Evolutionary conservation across 2,329 filamentous ascomycete genomes (phyloP).

Genomic region (Catunica adiposa): DNA sequence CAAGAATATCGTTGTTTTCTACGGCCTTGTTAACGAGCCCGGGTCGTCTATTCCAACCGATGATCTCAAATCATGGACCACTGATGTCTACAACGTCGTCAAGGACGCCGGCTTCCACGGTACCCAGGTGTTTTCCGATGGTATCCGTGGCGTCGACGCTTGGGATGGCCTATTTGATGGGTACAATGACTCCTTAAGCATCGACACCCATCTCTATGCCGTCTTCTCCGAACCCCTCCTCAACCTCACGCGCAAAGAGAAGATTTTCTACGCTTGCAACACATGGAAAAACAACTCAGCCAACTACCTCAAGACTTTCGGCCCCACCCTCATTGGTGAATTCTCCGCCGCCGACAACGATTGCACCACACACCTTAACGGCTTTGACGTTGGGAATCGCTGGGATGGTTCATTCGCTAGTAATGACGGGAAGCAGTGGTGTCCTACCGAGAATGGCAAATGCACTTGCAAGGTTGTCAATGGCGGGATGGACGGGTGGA

Average conservation of each 20-base stretch:
- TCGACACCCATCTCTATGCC: slow-evolving; percentile 69
- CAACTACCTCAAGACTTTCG: slow-evolving; percentile 33
- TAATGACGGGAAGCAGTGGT: slow-evolving; percentile 38
- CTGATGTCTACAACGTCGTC: slow-evolving; percentile 36
- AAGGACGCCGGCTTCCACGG: slow-evolving; percentile 44
- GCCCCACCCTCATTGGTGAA: slow-evolving; percentile 59
- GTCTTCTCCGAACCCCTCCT: slow-evolving; percentile 60
- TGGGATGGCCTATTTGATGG: slow-evolving; percentile 52
- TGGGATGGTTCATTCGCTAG: slow-evolving; percentile 55
- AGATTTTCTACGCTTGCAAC: slow-evolving; percentile 52
- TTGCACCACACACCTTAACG: slow-evolving; percentile 44
- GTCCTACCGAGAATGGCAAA: slow-evolving; percentile 32
- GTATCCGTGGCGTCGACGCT: slow-evolving; percentile 53
- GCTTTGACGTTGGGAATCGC: slow-evolving; percentile 50
- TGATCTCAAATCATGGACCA: slow-evolving; percentile 42
- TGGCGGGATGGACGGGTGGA: slow-evolving; percentile 18
- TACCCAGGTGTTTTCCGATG: slow-evolving; percentile 51
- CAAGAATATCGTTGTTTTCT: slow-evolving; percentile 43
- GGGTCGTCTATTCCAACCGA: slow-evolving; percentile 39
- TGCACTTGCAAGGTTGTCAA: slow-evolving; percentile 47
- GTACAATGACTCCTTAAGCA: slow-evolving; percentile 40
- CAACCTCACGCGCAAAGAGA: slow-evolving; percentile 45
- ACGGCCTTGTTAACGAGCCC: slow-evolving; percentile 52
- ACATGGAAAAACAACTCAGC: slow-evolving; percentile 46
- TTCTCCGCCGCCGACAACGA: slow-evolving; percentile 64